Percentiles rank a stretch among this genome's conserved stretches.
phyloP scores from a whole-genome alignment of 306 rosid genomes.

The Pterocarpus santalinus region DNA sequence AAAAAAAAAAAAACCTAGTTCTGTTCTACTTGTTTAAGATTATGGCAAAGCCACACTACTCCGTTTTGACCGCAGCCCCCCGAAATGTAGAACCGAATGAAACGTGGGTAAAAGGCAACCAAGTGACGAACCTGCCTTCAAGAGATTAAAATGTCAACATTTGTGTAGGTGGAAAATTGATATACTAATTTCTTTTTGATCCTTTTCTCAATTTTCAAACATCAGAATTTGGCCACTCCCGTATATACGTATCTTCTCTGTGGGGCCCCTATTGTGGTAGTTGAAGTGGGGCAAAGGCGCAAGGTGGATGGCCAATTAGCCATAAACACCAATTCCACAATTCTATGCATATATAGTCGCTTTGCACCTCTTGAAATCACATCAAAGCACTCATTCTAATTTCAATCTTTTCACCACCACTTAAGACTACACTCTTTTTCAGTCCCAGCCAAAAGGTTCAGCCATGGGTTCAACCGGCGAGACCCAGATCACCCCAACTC shows the following conservation, averaged over 20 bases:
- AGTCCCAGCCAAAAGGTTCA: background rate
- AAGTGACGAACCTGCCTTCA: background rate
- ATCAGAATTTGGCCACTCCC: background rate
- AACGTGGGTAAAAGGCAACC: background rate
- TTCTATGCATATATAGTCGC: constrained; percentile 22
- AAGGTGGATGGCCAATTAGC: background rate
- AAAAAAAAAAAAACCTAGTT: no score
- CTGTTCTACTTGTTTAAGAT: no score
- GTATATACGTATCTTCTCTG: background rate
- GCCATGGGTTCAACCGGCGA: constrained; percentile 73
- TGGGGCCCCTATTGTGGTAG: background rate
- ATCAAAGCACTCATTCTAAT: background rate
- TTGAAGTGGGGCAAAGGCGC: constrained; percentile 29
- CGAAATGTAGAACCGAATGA: no score
- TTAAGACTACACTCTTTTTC: background rate
- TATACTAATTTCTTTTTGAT: background rate
- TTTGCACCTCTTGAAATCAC: background rate
- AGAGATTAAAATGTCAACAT: background rate
- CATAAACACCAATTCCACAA: background rate
- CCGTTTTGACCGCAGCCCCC: background rate
- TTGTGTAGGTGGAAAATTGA: background rate
- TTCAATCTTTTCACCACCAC: background rate
- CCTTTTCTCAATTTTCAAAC: background rate
- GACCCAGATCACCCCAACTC: constrained; percentile 81
- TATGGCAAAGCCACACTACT: background rate